These are phyloP conservation scores for Blastocystis sp. DNA, from an alignment of 352 stramenopile genomes.

Conservation along the genomic window DNA sequence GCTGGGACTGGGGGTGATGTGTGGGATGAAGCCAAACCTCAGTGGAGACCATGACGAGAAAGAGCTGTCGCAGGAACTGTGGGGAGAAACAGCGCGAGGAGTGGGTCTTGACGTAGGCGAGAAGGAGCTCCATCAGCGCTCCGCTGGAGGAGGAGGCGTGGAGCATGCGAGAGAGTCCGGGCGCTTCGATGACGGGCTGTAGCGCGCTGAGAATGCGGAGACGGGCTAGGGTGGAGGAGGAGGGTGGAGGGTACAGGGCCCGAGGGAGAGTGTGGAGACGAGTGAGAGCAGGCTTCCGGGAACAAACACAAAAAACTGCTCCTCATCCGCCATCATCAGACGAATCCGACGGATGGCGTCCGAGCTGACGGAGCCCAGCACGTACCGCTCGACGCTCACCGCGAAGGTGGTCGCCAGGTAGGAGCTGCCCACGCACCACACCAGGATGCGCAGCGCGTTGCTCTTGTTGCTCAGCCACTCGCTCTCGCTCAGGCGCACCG, in stretches of 20 bases:
- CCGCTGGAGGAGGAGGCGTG: neutral
- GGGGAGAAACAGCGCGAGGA: slow-evolving; percentile 11
- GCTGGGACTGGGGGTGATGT: slow-evolving; percentile 6
- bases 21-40: neutral
- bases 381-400: slow-evolving; percentile 38
- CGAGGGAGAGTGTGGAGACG: neutral
- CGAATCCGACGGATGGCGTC: slow-evolving; percentile 45
- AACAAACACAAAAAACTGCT: slow-evolving; percentile 1
- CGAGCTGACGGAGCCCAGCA: neutral
- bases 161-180: neutral
- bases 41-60: neutral
- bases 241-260: neutral
- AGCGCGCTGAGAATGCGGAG: neutral
- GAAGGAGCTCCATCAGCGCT: slow-evolving; percentile 32
- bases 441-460: slow-evolving; percentile 52
- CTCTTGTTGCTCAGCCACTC: slow-evolving; percentile 56
- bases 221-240: neutral
- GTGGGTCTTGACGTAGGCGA: slow-evolving; percentile 45
- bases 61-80: slow-evolving; percentile 34
- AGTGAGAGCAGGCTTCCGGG: slow-evolving; percentile 18
- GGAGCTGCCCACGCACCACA: slow-evolving; percentile 60
- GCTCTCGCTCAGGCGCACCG: slow-evolving; percentile 8
- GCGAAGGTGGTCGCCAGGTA: slow-evolving; percentile 24
- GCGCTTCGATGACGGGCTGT: neutral
- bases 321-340: slow-evolving; percentile 8